Percentiles rank a stretch among this genome's conserved stretches.
Conservation (phyloP, 2,329 filamentous ascomycete genomes). For the Curvularia sp. region DNA sequence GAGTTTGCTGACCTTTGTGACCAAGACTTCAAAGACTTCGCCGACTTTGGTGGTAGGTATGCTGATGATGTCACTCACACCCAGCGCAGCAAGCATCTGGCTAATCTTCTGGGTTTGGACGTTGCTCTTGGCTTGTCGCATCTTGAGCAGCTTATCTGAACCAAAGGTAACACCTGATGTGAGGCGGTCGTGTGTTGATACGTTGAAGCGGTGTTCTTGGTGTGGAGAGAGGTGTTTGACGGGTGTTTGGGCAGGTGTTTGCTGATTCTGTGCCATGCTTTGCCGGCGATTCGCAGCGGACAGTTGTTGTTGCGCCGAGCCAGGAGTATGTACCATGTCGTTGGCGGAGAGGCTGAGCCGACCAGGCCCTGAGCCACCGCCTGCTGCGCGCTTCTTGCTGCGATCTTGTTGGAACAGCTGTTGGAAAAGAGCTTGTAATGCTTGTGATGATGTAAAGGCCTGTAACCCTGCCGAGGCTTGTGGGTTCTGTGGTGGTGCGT, state of each 20-base stretch:
- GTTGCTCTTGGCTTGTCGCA: conserved; percentile 77
- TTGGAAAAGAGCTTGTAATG: conserved; percentile 79
- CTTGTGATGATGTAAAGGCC: conserved; percentile 78
- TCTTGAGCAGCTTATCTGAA: conserved; percentile 79
- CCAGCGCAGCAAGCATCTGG: conserved; percentile 73
- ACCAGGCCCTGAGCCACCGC: conserved; percentile 35
- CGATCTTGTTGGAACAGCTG: conserved; percentile 84
- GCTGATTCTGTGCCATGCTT: conserved; percentile 41
- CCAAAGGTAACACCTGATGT: conserved; percentile 89
- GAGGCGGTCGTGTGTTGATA: conserved; percentile 84
- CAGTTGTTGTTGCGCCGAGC: conserved; percentile 36
- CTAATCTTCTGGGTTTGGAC: conserved; percentile 78
- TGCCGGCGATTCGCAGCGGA: conserved; percentile 46
- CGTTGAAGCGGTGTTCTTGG: conserved; percentile 81
- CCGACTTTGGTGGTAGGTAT: conserved; percentile 79
- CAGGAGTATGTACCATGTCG: conserved; percentile 48
- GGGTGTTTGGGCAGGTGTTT: conserved; percentile 49
- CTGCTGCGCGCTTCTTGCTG: conserved; percentile 77
- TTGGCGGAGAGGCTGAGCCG: conserved; percentile 50
- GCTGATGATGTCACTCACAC: conserved; percentile 71
- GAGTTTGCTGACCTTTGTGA: conserved; percentile 70
- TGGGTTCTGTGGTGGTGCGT: conserved; percentile 72
- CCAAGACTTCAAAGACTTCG: conserved; percentile 72
- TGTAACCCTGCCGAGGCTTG: conserved; percentile 48
- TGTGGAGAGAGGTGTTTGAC: conserved; percentile 67